Evolutionary conservation across 495 filamentous ascomycete genomes (phyloP), one percentile per base, ranked within the genome.

Genomic region (Penicillium cinerascens): DNA sequence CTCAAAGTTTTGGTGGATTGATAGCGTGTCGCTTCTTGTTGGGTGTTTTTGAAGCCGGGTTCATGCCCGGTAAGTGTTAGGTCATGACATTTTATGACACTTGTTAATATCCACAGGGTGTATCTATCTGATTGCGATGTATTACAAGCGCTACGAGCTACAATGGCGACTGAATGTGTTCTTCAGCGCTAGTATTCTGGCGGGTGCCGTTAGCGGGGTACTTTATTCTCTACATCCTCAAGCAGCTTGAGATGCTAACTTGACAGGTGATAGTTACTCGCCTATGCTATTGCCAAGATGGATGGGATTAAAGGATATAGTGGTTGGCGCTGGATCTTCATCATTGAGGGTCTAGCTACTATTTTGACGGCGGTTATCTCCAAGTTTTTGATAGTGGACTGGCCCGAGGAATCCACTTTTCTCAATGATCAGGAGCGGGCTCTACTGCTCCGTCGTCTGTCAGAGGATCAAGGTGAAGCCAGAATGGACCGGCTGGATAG

Each of bases 301-400:
- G 71, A 80, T 33, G 81, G 80, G 6, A 61, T 77, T 11, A 66
- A 61, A 6, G 78, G 81, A 15, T 78, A 65, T 18, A 29, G 66
- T 62, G 71, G 73, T 47, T 64, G 79, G 78, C 63, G 70, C n/a
- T 86, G 84, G 84, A 86, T 87, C 40, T 87, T 87, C 61, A 85
- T 87, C 52, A 68, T 87, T 42, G 85, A 88, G 67, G 84, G 82
- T 9, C 59, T 77, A 4, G 59, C 70, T 18, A 85, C 85, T 0
- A 64, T 76, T 2, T 53, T 66, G 22, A 33, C 81, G 7, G 78
- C 78, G 5, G 47, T 74, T 13, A 39, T 63, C n/a, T 64, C 78
- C 29, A 74, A 74, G 16, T 82, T 79, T 44, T 33, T 83, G 20
- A 76, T 86, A 7, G 74, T 77, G 9, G 82, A 85, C 59, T 82